Conservation (phyloP, 768 basidiomycete genomes). For the Lyophyllum semitale region DNA sequence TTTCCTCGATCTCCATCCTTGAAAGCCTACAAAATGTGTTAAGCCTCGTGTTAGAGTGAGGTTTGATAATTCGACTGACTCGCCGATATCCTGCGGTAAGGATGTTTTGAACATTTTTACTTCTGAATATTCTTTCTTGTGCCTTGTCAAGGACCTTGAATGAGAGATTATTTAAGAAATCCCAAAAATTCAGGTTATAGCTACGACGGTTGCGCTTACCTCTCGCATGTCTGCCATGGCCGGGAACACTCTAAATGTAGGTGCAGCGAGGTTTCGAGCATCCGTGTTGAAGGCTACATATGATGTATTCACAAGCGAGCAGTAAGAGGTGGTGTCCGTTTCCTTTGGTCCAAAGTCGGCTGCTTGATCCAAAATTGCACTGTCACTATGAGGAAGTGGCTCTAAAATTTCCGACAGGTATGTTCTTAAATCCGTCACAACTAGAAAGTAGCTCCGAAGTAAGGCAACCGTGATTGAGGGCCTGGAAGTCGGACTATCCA, state of each 20-base stretch:
- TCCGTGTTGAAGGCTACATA: conserved; percentile 43
- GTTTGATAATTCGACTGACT: conserved; percentile 36
- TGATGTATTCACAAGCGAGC: conserved; percentile 42
- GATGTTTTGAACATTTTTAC: conserved; percentile 50
- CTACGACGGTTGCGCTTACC: conserved; percentile 31
- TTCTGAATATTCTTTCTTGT: conserved; percentile 54
- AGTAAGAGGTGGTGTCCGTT: conserved; percentile 30
- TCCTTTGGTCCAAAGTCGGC: conserved; percentile 15
- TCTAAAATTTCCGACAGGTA: conserved; percentile 43
- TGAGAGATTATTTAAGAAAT: background rate
- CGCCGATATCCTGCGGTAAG: conserved; percentile 67
- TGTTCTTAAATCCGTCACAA: conserved; percentile 36
- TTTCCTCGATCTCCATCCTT: conserved; percentile 39
- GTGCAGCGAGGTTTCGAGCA: conserved; percentile 8
- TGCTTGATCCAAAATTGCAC: conserved; percentile 1
- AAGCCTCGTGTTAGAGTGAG: background rate
- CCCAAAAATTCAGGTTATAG: background rate
- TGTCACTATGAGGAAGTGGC: background rate
- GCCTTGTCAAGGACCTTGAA: conserved; percentile 62
- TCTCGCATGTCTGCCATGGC: conserved; percentile 57
- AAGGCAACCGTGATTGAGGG: conserved; percentile 26
- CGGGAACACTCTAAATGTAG: conserved; percentile 29
- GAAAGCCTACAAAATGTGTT: conserved; percentile 25
- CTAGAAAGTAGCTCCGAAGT: conserved; percentile 44
- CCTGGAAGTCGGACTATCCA: background rate